A percentile compares a stretch with the other conserved stretches of the same genome.
These are phyloP conservation scores for Ceratobasidium sp. DNA, from an alignment of 1,284 basidiomycete species.

Conservation along the genomic window DNA sequence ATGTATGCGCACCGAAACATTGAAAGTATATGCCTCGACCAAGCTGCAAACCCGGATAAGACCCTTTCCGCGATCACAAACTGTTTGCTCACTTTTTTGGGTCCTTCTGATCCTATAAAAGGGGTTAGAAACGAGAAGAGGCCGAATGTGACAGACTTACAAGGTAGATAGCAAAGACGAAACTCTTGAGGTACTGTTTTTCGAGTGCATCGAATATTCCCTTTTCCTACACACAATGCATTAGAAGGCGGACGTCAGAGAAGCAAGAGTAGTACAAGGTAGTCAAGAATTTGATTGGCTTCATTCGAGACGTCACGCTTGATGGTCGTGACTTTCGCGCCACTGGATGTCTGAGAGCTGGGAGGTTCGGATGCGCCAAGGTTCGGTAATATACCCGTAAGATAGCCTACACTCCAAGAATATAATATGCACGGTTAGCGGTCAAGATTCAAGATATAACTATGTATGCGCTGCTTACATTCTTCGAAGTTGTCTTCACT, in stretches of 20 bases:
- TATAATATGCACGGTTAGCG: neutral
- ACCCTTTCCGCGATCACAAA: neutral
- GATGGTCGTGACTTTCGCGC: constrained; percentile 48
- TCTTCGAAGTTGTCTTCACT: constrained; percentile 48
- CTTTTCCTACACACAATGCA: constrained; percentile 40
- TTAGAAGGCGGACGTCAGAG: neutral
- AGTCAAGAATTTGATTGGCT: constrained; percentile 50
- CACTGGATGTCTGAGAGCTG: constrained; percentile 23
- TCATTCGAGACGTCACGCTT: constrained; percentile 46
- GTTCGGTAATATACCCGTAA: neutral
- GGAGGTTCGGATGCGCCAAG: neutral
- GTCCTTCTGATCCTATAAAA: constrained; percentile 43
- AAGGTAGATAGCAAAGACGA: constrained; percentile 52
- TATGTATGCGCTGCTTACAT: constrained; percentile 41
- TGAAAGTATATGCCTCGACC: constrained; percentile 47
- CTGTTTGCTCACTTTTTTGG: constrained; percentile 43
- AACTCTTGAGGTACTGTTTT: constrained; percentile 46
- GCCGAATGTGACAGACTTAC: constrained; percentile 11
- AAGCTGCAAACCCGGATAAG: constrained; percentile 34
- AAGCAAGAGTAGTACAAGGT: constrained; percentile 46
- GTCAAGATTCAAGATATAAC: constrained; percentile 7
- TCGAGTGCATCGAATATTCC: constrained; percentile 48
- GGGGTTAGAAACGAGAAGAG: neutral
- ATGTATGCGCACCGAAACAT: constrained; percentile 43
- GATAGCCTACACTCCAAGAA: constrained; percentile 23